These are phyloP conservation scores for Ceratobasidium papillatum DNA, from an alignment of 1,284 basidiomycete genomes.

Conservation along the genomic window DNA sequence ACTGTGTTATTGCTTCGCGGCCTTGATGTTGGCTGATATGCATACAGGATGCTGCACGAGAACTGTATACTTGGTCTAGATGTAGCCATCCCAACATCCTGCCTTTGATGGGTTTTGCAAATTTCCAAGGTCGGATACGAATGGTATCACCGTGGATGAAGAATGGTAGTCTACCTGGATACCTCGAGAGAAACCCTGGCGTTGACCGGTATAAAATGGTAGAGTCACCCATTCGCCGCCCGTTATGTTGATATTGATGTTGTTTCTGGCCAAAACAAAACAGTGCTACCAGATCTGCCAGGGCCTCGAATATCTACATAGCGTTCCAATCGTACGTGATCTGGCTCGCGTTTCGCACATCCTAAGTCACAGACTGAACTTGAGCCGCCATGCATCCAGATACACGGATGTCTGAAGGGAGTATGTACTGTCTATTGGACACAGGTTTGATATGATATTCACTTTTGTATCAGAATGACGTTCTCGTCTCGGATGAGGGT, in stretches of 20 bases:
- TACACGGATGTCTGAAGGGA: background rate
- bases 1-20: background rate
- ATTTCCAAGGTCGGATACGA: background rate
- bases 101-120: background rate
- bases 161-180: background rate
- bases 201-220: background rate
- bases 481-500: background rate
- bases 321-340: background rate
- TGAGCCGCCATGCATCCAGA: background rate
- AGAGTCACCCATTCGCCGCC: too few species aligned
- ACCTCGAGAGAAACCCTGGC: background rate
- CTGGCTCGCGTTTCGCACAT: too few species aligned
- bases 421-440: background rate
- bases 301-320: background rate
- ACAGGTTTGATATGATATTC: background rate
- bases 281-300: background rate
- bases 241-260: too few species aligned
- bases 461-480: background rate
- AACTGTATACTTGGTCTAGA: slow-evolving; percentile 1
- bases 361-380: too few species aligned
- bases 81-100: background rate
- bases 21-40: background rate
- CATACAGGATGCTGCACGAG: background rate
- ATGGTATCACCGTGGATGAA: background rate
- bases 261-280: background rate